phyloP scores from a whole-genome alignment of 495 filamentous ascomycete genomes.

The Chaetomium tenue region DNA sequence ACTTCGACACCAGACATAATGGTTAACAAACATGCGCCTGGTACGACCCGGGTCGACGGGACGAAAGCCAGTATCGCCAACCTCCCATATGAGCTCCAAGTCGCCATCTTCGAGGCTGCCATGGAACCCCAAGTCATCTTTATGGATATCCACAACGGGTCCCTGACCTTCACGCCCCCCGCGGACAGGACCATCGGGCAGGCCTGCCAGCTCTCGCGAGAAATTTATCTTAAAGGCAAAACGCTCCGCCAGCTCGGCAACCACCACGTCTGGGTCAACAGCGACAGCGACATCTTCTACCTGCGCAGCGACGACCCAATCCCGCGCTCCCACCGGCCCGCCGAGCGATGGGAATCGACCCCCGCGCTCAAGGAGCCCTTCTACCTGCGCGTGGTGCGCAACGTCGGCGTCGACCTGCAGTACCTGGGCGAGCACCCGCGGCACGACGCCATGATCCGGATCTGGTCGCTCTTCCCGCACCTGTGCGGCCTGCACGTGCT shows the following conservation, averaged over 20 bases:
- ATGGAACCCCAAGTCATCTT: conserved; percentile 21
- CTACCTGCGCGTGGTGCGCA: conserved; percentile 11
- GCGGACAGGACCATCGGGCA: conserved; percentile 8
- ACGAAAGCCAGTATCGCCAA: conserved; percentile 14
- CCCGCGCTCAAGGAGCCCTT: not conserved
- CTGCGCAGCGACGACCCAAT: conserved; percentile 12
- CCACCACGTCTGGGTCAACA: conserved; percentile 20
- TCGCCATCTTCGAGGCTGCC: conserved; percentile 24
- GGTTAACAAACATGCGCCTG: conserved; percentile 11
- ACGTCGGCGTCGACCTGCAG: conserved; percentile 25
- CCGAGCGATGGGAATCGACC: not conserved
- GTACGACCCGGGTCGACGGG: conserved; percentile 1
- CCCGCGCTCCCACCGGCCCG: not conserved
- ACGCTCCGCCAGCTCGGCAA: not conserved
- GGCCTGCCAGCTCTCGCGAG: conserved; percentile 23
- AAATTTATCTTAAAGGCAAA: conserved; percentile 15
- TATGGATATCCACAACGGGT: conserved; percentile 11
- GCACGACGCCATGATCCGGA: conserved; percentile 13
- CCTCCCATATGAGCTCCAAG: conserved; percentile 25
- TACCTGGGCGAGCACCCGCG: conserved; percentile 19
- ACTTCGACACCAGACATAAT: not conserved
- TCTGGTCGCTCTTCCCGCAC: conserved; percentile 22
- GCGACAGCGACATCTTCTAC: conserved; percentile 25
- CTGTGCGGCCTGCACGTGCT: conserved; percentile 22
- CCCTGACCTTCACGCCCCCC: not conserved